Conservation (phyloP, 306 rosid species). For the Acacia acuminata region DNA sequence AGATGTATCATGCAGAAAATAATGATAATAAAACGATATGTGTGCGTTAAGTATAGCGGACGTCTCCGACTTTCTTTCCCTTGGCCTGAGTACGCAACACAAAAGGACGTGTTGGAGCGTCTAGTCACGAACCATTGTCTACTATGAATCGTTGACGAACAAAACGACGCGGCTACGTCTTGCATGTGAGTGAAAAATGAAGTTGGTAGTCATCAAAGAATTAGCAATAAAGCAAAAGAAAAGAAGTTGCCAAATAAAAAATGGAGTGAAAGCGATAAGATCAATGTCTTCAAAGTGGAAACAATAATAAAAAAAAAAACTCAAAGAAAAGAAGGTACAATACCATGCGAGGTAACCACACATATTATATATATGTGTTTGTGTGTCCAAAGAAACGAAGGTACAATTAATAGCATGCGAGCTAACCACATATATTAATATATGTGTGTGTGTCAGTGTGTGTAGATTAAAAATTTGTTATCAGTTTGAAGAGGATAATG, state of each 20-base stretch:
- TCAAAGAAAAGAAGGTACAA: not conserved
- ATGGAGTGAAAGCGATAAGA: not conserved
- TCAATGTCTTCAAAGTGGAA: not conserved
- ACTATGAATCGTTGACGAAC: not conserved
- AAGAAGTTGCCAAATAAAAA: not conserved
- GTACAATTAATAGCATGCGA: not conserved
- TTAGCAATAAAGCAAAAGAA: constrained; percentile 18
- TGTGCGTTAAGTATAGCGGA: not conserved
- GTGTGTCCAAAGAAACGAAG: not conserved
- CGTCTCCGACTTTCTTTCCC: not conserved
- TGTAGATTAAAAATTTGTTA: not conserved
- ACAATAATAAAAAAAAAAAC: not conserved
- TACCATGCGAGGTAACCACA: not conserved
- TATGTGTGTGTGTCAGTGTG: not conserved
- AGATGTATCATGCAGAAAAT: not conserved
- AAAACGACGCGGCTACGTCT: not conserved
- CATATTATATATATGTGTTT: too few species aligned
- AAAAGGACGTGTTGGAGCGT: not conserved
- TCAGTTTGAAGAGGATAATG: not conserved
- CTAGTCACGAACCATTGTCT: not conserved
- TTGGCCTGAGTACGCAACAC: not conserved
- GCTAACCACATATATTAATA: not conserved
- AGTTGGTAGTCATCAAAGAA: not conserved
- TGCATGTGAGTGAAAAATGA: not conserved
- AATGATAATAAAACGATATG: not conserved